These are phyloP conservation scores for Teunomyces barrocoloradensis DNA, from an alignment of 805 yeast species.

Conservation along the genomic window DNA sequence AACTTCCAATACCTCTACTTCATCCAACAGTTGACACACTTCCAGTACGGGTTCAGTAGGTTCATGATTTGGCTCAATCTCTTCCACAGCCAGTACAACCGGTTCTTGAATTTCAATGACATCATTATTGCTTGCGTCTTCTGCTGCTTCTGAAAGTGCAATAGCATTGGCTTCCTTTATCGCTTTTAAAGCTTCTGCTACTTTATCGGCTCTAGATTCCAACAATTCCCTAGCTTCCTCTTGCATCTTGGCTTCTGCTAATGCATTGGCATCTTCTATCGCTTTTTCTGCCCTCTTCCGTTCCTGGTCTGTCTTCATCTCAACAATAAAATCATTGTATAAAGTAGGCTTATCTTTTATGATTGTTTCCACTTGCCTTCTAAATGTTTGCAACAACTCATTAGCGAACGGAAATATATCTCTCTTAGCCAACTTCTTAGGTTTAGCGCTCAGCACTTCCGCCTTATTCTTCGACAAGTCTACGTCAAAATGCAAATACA, in stretches of 20 bases:
- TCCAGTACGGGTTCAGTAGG: no score
- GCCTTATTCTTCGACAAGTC: background rate
- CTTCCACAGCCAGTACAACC: no score
- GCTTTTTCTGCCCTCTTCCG: background rate
- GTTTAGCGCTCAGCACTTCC: constrained; percentile 28
- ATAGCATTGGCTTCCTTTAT: background rate
- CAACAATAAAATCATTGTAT: constrained; percentile 20
- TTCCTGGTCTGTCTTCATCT: background rate
- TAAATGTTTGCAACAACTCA: constrained; percentile 30
- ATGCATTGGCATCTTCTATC: background rate
- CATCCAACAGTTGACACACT: no score
- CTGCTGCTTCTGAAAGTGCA: background rate
- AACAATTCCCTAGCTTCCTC: background rate
- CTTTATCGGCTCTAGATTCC: background rate
- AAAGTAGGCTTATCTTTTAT: constrained; percentile 30
- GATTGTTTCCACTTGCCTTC: constrained; percentile 29
- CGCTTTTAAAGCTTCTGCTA: background rate
- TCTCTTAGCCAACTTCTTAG: constrained; percentile 39
- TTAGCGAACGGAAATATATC: constrained; percentile 41
- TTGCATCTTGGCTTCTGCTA: background rate
- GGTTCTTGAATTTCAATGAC: no score
- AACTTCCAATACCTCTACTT: no score
- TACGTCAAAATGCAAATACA: constrained; percentile 31
- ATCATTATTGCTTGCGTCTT: no score
- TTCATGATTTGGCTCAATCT: no score